Base-by-base conservation (phyloP, 1,284 basidiomycete genomes). In the Heliocybe sulcata region DNA sequence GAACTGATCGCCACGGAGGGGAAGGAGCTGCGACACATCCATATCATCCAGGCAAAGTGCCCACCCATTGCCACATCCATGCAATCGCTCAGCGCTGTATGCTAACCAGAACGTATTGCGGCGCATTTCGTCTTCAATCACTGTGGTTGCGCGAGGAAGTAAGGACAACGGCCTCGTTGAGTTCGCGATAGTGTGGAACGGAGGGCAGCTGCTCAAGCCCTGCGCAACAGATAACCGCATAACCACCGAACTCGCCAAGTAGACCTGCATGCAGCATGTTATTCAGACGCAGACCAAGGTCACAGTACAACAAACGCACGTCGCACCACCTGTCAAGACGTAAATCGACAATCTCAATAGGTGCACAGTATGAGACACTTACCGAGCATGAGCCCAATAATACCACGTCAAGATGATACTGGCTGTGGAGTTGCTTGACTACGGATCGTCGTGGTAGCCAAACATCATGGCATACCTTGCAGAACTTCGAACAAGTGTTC, bases 31-130 rank as follows among this genome's bases (percentile, higher is more conserved):
- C 47, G 82, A 80, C 48, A 90, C 72, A 64, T 87, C 83, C 58
- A 82, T 75, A 64, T 88, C 86, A 63, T 89, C 87, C 33, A 91
- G 69, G 57, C 80, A 78, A 53, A 83, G 72, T 0, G 85, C 82
- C 81, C 86, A 90, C 20, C 81, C 83, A 63, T 87, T 88, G 29
- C 81, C 79, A 58, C 75, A 77, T 2, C 83, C 82, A 56, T 83
- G 80, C 55, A 83, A 77, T 27, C 85, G 77, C 60, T 89, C 87
- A 50, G 77, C 75, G 6, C 81, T 74, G 63, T 88, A 88, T 2
- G 83, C 82, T 60, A 82, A 64, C 87, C 87, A 90, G 62, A 89
- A 89, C 0, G 80, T 75, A 62, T 88, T 89, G 54, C 86, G 73
- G 56, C 86, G 73, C 45, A 72, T 79, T 66, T 89, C 87, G 51